phyloP scores from a whole-genome alignment of 1,139 yeast species.

The Spathaspora sp. region DNA sequence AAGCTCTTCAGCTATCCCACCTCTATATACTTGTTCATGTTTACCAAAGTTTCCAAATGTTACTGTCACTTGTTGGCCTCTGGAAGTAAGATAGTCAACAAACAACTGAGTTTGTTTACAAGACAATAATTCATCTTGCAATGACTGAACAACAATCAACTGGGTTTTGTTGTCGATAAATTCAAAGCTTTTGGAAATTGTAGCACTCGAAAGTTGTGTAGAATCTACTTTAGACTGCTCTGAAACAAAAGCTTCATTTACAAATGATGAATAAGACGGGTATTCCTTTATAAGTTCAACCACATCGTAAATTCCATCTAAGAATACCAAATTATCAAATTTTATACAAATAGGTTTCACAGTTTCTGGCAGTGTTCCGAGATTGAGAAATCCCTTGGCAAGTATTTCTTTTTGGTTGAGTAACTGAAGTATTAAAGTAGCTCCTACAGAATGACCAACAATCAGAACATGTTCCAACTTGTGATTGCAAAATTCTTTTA shows the following conservation, averaged over 20 bases:
- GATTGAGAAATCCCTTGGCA: conserved; percentile 12
- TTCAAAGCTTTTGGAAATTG: conserved; percentile 1
- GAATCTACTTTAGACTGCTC: conserved; percentile 21
- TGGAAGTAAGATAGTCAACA: conserved; percentile 16
- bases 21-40: conserved; percentile 33
- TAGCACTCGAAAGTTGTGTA: conserved; percentile 22
- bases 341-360: conserved; percentile 4
- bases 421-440: conserved; percentile 63
- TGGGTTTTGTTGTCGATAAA: conserved; percentile 6
- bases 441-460: conserved; percentile 85
- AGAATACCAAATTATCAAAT: conserved; percentile 19
- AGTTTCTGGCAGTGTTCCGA: neutral
- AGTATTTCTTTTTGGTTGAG: conserved; percentile 28
- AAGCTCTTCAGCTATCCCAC: conserved; percentile 1
- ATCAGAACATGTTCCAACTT: conserved; percentile 23
- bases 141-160: conserved; percentile 26
- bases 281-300: conserved; percentile 34
- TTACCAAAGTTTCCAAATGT: conserved; percentile 27
- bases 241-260: conserved; percentile 32
- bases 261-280: conserved; percentile 31
- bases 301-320: conserved; percentile 44
- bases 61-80: conserved; percentile 10
- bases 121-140: conserved; percentile 35
- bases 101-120: conserved; percentile 24
- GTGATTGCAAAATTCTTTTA: conserved; percentile 19